phyloP scores from a whole-genome alignment of 1,139 yeast species.

The Geotrichum cucujoidarum region DNA sequence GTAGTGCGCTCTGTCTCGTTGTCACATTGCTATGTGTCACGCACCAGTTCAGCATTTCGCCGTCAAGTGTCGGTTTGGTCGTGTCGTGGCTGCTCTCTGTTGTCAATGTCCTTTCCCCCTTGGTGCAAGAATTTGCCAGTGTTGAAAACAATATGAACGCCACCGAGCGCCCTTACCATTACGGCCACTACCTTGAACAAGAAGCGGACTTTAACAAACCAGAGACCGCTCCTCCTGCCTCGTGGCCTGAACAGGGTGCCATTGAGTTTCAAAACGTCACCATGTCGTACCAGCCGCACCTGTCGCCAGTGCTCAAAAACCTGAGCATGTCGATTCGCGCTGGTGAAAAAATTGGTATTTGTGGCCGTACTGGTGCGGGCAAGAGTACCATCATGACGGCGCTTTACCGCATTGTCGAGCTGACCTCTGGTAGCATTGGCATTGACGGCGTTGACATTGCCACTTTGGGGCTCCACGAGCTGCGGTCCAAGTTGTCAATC shows the following conservation, averaged over 20 bases:
- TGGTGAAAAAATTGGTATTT: conserved; percentile 66
- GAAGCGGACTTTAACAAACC: conserved; percentile 49
- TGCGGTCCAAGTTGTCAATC: conserved; percentile 57
- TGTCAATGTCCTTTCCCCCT: conserved; percentile 33
- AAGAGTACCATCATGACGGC: conserved; percentile 69
- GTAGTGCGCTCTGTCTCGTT: conserved; percentile 44
- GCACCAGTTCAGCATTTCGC: conserved; percentile 55
- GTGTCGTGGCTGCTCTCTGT: conserved; percentile 44
- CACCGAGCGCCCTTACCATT: conserved; percentile 71
- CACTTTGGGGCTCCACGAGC: conserved; percentile 50
- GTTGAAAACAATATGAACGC: conserved; percentile 81
- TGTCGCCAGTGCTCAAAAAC: conserved; percentile 50
- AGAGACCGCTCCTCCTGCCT: conserved; percentile 39
- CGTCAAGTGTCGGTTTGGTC: conserved; percentile 69
- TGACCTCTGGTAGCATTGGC: conserved; percentile 49
- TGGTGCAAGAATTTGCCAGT: conserved; percentile 51
- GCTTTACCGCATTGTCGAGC: conserved; percentile 67
- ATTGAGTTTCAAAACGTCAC: conserved; percentile 55
- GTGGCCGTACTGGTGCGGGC: conserved; percentile 88
- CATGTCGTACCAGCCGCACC: conserved; percentile 56
- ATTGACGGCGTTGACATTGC: conserved; percentile 59
- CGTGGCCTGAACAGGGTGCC: conserved; percentile 64
- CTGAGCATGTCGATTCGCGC: conserved; percentile 51
- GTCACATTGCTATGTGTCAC: conserved; percentile 57
- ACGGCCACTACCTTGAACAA: conserved; percentile 59